Conservation (phyloP, 176 grass and related monocot genomes). For the Alloteropsis semialata region DNA sequence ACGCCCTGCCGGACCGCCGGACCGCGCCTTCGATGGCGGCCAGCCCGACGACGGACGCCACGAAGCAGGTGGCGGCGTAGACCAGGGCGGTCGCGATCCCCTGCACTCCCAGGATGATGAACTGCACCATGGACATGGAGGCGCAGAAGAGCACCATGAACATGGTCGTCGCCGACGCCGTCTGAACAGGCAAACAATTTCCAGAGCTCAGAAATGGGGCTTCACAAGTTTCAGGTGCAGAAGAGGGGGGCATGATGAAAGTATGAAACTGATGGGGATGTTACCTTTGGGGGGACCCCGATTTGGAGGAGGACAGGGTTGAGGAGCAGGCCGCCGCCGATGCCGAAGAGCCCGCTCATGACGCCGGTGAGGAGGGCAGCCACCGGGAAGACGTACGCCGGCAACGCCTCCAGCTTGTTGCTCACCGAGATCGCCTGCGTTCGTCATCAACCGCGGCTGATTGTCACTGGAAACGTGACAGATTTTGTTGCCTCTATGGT, state of each 20-base stretch:
- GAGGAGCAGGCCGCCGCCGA: conserved; percentile 68
- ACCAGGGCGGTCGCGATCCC: conserved; percentile 24
- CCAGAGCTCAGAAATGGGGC: not conserved
- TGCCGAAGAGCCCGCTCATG: conserved; percentile 68
- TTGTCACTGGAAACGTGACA: not conserved
- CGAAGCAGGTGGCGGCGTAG: conserved; percentile 41
- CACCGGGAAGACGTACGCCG: conserved; percentile 46
- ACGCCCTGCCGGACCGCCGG: conserved; percentile 30
- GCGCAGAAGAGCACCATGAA: conserved; percentile 50
- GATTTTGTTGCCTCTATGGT: not conserved
- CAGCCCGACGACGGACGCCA: conserved; percentile 37
- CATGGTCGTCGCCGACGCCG: conserved; percentile 1
- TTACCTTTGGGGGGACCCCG: conserved; percentile 61
- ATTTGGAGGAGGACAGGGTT: conserved; percentile 66
- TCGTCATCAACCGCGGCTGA: not conserved
- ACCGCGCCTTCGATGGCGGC: conserved; percentile 31
- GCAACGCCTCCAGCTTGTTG: conserved; percentile 41
- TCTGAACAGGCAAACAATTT: not conserved
- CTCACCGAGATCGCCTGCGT: conserved; percentile 5
- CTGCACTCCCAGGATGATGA: conserved; percentile 43
- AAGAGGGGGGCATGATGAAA: not conserved
- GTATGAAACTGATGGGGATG: not conserved
- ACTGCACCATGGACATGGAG: conserved; percentile 62
- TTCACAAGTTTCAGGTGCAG: not conserved
- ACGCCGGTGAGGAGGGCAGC: conserved; percentile 52